Evolutionary conservation across 31 red algal genomes (phyloP).

Genomic region (Odonthalia washingtoniensis): DNA sequence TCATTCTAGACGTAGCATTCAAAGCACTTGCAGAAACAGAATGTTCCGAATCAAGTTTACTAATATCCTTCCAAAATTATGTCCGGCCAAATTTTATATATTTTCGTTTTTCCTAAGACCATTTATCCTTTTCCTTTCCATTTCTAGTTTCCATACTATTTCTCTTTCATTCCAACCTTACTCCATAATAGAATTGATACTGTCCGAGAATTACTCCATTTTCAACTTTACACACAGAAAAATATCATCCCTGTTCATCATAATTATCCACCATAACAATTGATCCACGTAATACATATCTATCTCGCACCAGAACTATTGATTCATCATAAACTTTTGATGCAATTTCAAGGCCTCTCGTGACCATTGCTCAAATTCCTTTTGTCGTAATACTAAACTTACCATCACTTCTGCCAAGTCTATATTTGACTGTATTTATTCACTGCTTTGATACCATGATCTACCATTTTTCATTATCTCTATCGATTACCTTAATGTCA

Average conservation of each 20-base stretch:
- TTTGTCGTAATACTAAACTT: slow-evolving; percentile 19
- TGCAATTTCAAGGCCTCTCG: neutral
- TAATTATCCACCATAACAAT: too few relatives aligned
- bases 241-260: slow-evolving; percentile 6
- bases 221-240: too few relatives aligned
- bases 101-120: neutral
- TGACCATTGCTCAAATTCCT: neutral
- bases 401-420: slow-evolving; percentile 44
- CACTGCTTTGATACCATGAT: neutral
- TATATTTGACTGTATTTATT: neutral
- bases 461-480: neutral
- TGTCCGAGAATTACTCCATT: slow-evolving; percentile 9
- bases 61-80: too few relatives aligned
- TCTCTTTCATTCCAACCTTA: slow-evolving; percentile 19
- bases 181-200: slow-evolving; percentile 20
- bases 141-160: slow-evolving; percentile 18
- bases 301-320: slow-evolving; percentile 31
- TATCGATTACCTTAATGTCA: too few relatives aligned
- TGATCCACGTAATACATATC: slow-evolving; percentile 36
- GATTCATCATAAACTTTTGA: slow-evolving; percentile 15
- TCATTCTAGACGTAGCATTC: neutral
- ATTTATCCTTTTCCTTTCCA: neutral
- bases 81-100: neutral
- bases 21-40: neutral
- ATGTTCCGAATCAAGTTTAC: neutral